Conservation (phyloP, 2,329 filamentous ascomycete genomes). For the Cladosporium sp. region DNA sequence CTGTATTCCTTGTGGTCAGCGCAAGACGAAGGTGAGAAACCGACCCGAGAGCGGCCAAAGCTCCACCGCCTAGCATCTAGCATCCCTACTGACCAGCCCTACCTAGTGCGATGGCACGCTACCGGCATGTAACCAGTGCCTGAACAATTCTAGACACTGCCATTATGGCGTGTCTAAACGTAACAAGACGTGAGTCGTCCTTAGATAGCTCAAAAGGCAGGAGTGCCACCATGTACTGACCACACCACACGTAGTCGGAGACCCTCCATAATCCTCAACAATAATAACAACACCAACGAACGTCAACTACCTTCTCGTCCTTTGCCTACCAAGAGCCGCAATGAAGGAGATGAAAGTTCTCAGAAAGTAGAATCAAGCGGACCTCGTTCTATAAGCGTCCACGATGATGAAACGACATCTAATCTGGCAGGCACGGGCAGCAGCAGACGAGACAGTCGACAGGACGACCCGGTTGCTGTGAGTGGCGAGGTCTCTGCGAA, state of each 20-base stretch:
- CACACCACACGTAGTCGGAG: neutral
- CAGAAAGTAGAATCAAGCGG: neutral
- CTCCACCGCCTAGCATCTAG: neutral
- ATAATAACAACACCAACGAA: neutral
- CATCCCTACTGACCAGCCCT: neutral
- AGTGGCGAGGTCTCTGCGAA: neutral
- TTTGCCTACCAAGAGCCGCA: neutral
- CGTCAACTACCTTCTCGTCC: neutral
- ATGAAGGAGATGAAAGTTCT: neutral
- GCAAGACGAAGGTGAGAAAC: constrained; percentile 5
- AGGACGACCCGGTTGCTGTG: neutral
- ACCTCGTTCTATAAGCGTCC: neutral
- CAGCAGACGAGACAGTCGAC: neutral
- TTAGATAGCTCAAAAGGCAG: too few relatives aligned
- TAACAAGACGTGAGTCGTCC: neutral
- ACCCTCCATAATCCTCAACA: neutral
- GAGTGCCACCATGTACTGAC: neutral
- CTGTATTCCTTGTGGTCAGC: constrained; percentile 9
- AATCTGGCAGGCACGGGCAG: neutral
- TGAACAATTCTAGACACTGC: neutral
- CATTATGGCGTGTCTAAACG: constrained; percentile 9
- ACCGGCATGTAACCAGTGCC: constrained; percentile 3
- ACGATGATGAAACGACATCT: neutral
- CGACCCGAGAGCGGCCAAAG: neutral
- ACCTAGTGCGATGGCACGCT: constrained; percentile 5